Evolutionary conservation across 176 grass and related monocot species (phyloP).

Genomic region (Phoenix dactylifera): DNA sequence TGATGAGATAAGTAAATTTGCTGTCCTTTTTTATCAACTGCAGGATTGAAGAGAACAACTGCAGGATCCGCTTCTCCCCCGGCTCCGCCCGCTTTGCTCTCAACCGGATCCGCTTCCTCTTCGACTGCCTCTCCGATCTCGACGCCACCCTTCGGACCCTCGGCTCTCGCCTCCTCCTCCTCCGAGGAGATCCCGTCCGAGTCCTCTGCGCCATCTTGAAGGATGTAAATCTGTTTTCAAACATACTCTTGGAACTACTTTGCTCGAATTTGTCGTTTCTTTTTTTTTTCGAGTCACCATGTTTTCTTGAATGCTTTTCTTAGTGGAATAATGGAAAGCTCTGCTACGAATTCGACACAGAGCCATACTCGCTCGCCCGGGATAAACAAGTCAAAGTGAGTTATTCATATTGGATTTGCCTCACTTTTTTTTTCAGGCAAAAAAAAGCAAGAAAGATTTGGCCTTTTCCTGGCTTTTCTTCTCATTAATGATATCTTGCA

Average conservation of each 20-base stretch:
- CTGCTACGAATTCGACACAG: constrained; percentile 80
- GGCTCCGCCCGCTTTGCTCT: constrained; percentile 57
- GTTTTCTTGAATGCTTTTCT: not conserved
- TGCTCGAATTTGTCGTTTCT: too few relatives aligned
- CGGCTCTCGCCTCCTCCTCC: constrained; percentile 64
- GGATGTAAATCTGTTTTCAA: constrained; percentile 36
- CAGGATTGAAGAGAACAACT: too few relatives aligned
- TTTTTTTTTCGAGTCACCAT: too few relatives aligned
- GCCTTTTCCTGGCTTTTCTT: too few relatives aligned
- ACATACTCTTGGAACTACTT: too few relatives aligned
- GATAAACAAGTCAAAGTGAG: constrained; percentile 69
- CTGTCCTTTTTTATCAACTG: constrained; percentile 1
- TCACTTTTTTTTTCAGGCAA: too few relatives aligned
- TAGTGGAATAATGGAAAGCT: constrained; percentile 85
- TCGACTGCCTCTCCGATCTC: constrained; percentile 75
- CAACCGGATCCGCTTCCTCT: constrained; percentile 66
- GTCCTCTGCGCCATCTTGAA: constrained; percentile 50
- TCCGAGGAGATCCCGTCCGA: constrained; percentile 43
- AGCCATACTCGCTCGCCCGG: constrained; percentile 54
- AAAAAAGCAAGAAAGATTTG: too few relatives aligned
- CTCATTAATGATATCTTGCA: not conserved
- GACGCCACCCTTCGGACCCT: constrained; percentile 49
- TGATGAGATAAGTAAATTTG: constrained; percentile 13
- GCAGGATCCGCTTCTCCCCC: constrained; percentile 21
- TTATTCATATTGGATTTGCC: too few relatives aligned